phyloP scores from a whole-genome alignment of 2,329 filamentous ascomycete species.

The Hymenoscyphus salicellus region DNA sequence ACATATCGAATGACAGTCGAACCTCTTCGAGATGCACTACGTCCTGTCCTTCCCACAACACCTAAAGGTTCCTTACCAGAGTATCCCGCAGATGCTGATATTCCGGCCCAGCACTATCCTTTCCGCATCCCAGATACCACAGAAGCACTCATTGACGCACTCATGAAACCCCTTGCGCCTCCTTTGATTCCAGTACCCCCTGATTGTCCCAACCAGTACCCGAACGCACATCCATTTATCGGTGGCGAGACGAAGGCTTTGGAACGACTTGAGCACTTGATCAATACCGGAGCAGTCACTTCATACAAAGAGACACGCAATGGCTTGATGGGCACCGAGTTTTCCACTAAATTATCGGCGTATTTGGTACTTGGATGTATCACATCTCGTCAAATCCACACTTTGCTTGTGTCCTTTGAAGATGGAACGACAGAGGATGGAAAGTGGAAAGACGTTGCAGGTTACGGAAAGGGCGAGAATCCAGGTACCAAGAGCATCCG shows the following conservation, averaged over 20 bases:
- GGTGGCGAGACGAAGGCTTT: conserved; percentile 65
- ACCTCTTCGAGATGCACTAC: conserved; percentile 63
- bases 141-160: conserved; percentile 49
- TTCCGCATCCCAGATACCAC: conserved; percentile 61
- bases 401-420: conserved; percentile 65
- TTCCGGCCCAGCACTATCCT: conserved; percentile 58
- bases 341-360: conserved; percentile 72
- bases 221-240: conserved; percentile 62
- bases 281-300: conserved; percentile 58
- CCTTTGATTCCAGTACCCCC: conserved; percentile 52
- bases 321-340: conserved; percentile 66
- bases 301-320: conserved; percentile 70
- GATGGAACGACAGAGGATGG: conserved; percentile 47
- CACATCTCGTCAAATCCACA: conserved; percentile 70
- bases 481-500: conserved; percentile 67
- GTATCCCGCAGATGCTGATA: conserved; percentile 46
- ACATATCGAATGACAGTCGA: conserved; percentile 71
- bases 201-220: conserved; percentile 48
- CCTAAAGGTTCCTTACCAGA: conserved; percentile 52
- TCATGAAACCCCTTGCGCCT: conserved; percentile 56
- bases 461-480: conserved; percentile 69
- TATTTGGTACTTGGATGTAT: conserved; percentile 71
- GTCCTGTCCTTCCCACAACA: conserved; percentile 54
- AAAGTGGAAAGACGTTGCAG: conserved; percentile 22
- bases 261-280: conserved; percentile 57